Percentiles rank a stretch among this genome's conserved stretches.
Conservation (phyloP, 2,329 filamentous ascomycete species). For the Claviceps pusilla region DNA sequence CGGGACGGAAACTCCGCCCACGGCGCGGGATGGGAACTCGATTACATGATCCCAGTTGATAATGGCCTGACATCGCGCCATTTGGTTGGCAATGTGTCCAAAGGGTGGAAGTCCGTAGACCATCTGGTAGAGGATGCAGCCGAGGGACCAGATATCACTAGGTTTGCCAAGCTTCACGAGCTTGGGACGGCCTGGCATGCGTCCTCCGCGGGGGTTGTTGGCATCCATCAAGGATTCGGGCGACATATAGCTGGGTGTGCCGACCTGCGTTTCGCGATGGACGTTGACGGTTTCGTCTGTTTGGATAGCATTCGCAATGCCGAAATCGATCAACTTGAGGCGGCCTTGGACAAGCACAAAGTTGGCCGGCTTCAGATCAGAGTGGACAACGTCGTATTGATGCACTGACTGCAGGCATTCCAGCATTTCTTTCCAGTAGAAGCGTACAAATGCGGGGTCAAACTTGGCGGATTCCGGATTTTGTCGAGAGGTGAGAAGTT, state of each 20-base stretch:
- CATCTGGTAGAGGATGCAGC: conserved; percentile 96
- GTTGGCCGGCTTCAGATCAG: conserved; percentile 91
- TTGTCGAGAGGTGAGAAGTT: conserved; percentile 59
- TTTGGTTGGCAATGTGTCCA: conserved; percentile 75
- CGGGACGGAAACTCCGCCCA: conserved; percentile 50
- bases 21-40: conserved; percentile 53
- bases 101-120: conserved; percentile 95
- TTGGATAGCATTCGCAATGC: conserved; percentile 94
- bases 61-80: conserved; percentile 75
- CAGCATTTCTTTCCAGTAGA: conserved; percentile 99
- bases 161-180: conserved; percentile 94
- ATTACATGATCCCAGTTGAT: conserved; percentile 64
- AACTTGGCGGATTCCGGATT: conserved; percentile 60
- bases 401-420: conserved; percentile 87
- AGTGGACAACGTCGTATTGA: conserved; percentile 83
- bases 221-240: conserved; percentile 85
- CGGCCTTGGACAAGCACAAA: conserved; percentile 84
- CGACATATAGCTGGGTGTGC: conserved; percentile 97
- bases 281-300: conserved; percentile 94
- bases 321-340: conserved; percentile 94
- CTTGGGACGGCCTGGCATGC: conserved; percentile 38
- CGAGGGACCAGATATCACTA: conserved; percentile 88
- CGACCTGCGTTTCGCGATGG: conserved; percentile 86
- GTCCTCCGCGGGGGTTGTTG: conserved; percentile 44
- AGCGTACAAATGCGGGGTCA: conserved; percentile 83